Evolutionary conservation across 108 stramenopile genomes (phyloP), one percentile per base, ranked within the genome.

Genomic region (Skeletonema menzelii): DNA sequence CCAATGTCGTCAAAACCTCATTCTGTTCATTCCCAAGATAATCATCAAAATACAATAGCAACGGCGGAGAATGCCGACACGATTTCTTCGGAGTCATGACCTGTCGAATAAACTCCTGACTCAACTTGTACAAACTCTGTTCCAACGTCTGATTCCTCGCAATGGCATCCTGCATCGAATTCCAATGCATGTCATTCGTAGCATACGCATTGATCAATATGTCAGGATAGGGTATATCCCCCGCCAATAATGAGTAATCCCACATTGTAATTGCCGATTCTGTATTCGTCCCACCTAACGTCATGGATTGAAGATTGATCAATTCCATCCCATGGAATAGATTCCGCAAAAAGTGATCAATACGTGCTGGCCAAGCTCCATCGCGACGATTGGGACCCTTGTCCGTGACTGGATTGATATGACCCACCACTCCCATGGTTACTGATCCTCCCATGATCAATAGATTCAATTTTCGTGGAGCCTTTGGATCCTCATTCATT

Each of bases 171-270:
- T 79, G 77, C 27, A 82, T 73, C n/a, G 73, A 64, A 69, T 79
- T 81, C 65, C 87, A 86, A 65, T 92, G 91, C 88, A 92, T 86
- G 69, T 92, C 91, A 72, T 94, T 94, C 19, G 90, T 90, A 1
- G 88, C 77, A 62, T 94, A 94, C 17, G 87, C 87, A 83, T 90
- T 89, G 28, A 94, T 82, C 0, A 94, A 67, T 40, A 94, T 73
- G 65, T 94, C 93, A 4, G 93, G 90, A 70, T 87, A 75, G 20
- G 79, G 79, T 13, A 67, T 66, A 72, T 90, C 87, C 5, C 70
- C 84, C 0, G 87, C 86, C 47, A 91, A 67, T 46, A 94, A 67
- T 19, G 83, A 85, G 66, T 94, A 94, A 55, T 91, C 73, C 84
- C 85, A 90, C 53, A 90, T 88, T 6, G 77, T 77, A 12, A 56